Evolutionary conservation across 352 stramenopile genomes (phyloP).

Genomic region (Aphanomyces stellatus): DNA sequence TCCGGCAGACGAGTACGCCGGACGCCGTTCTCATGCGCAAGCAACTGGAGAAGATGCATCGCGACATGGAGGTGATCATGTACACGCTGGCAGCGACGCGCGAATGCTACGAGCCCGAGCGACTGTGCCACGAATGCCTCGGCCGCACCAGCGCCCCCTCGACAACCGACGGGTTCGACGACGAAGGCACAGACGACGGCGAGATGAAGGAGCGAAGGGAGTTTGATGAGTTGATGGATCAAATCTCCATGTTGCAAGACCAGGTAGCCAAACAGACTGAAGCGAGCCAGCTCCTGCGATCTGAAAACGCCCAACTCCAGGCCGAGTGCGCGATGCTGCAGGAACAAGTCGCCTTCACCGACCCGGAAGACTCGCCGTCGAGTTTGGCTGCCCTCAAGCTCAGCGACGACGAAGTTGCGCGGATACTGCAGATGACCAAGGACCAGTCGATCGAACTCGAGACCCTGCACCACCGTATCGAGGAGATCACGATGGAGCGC

Average conservation of each 20-base stretch:
- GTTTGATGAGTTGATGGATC: conserved; percentile 9
- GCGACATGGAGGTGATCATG: conserved; percentile 2
- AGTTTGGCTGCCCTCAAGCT: neutral
- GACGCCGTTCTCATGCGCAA: conserved; percentile 1
- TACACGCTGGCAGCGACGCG: conserved; percentile 4
- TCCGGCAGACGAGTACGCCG: neutral
- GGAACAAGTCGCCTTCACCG: neutral
- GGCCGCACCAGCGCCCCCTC: neutral
- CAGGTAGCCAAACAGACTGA: neutral
- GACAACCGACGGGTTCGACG: neutral
- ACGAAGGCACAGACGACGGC: conserved; percentile 8
- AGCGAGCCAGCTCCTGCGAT: conserved; percentile 1
- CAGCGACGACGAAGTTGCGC: neutral
- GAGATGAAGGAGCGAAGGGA: neutral
- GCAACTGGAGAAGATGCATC: conserved; percentile 2
- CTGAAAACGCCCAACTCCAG: conserved; percentile 9
- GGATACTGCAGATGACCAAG: neutral
- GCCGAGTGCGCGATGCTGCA: neutral
- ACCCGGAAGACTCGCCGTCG: conserved; percentile 1
- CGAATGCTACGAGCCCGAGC: conserved; percentile 4
- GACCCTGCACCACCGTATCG: neutral
- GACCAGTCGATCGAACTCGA: neutral
- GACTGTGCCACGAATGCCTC: conserved; percentile 1
- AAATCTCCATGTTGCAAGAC: neutral
- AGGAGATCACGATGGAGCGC: neutral